Evolutionary conservation across 257 asterid species (phyloP).

Genomic region (Solanum clarkiae): DNA sequence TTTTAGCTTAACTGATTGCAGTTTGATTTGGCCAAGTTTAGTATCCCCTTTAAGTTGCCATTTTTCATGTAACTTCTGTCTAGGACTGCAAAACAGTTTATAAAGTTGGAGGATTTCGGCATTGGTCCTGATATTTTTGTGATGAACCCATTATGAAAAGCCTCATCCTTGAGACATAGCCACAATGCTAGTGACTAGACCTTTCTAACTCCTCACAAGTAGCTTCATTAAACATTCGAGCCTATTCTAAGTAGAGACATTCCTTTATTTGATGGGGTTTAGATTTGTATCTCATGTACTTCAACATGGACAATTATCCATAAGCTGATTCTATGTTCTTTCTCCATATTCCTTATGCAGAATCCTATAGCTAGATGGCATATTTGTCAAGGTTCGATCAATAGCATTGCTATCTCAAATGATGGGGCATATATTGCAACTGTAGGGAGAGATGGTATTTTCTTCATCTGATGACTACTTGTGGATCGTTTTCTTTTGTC

Average conservation of each 20-base stretch:
- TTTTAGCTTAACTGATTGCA: not conserved
- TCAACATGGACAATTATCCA: not conserved
- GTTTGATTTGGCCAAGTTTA: not conserved
- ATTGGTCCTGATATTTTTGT: not conserved
- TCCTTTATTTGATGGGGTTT: not conserved
- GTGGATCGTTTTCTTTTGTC: not conserved
- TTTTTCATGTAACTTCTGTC: not conserved
- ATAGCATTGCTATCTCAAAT: constrained; percentile 63
- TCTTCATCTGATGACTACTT: constrained; percentile 9
- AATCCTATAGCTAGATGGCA: constrained; percentile 99
- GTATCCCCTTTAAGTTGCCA: not conserved
- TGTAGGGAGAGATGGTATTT: constrained; percentile 85
- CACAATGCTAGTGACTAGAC: not conserved
- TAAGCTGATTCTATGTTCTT: not conserved
- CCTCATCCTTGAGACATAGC: not conserved
- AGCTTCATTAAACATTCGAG: not conserved
- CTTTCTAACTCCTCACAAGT: not conserved
- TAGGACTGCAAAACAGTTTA: not conserved
- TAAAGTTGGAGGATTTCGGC: not conserved
- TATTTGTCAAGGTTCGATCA: constrained; percentile 89
- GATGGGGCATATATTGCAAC: constrained; percentile 81
- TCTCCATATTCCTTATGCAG: constrained; percentile 33
- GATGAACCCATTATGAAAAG: not conserved
- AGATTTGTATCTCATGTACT: not conserved
- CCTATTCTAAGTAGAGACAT: not conserved